These are phyloP conservation scores for Corrigiola litoralis DNA, from an alignment of 179 eudicot species.

Conservation along the genomic window DNA sequence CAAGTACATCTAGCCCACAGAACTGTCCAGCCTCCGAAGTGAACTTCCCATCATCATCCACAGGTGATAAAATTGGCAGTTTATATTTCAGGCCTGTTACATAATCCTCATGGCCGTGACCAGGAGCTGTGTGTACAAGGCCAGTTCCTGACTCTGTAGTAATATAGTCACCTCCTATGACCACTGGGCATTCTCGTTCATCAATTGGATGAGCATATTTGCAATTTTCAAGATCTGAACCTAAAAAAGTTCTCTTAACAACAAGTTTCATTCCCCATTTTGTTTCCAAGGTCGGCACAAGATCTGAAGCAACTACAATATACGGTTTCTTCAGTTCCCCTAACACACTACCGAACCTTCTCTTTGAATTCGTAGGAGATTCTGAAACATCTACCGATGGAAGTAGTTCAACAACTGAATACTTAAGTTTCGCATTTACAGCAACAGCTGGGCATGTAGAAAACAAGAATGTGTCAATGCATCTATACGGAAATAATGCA, in stretches of 20 bases:
- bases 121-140: constrained; percentile 98
- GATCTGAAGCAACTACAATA: constrained; percentile 79
- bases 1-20: constrained; percentile 84
- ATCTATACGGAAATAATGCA: constrained; percentile 14
- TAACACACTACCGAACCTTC: constrained; percentile 47
- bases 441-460: constrained; percentile 69
- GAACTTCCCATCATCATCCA: constrained; percentile 91
- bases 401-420: constrained; percentile 61
- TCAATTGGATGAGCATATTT: constrained; percentile 87
- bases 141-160: constrained; percentile 99
- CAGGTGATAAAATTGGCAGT: constrained; percentile 80
- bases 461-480: constrained; percentile 1
- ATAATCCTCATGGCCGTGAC: constrained; percentile 99
- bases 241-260: constrained; percentile 56
- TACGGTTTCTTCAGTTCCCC: constrained; percentile 42
- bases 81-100: constrained; percentile 88
- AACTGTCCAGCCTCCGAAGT: constrained; percentile 93
- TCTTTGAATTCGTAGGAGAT: constrained; percentile 37
- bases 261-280: constrained; percentile 81
- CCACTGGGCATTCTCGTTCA: constrained; percentile 81
- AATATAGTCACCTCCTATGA: constrained; percentile 93
- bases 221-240: constrained; percentile 85
- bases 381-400: constrained; percentile 31
- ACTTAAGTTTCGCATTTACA: constrained; percentile 82
- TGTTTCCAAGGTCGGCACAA: constrained; percentile 71